Evolutionary conservation across 345 rosid species (phyloP), one percentile per base, ranked within the genome.

Genomic region (Passiflora organensis): DNA sequence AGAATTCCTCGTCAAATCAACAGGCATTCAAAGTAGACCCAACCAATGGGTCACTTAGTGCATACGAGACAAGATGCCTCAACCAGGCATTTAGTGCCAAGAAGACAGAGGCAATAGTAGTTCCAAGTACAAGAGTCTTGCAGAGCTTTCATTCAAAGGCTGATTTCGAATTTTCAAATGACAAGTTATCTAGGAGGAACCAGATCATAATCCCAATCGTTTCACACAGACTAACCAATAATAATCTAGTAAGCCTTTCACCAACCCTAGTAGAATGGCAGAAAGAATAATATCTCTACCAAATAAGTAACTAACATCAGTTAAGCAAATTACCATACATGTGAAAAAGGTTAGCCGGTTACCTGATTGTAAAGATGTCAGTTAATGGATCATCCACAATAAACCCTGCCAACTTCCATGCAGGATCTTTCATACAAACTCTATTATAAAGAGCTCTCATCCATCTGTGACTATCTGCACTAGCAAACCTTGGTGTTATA

Each of bases 371-470:
- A 56, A 63, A 69, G 51, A 83, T 70, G 68, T 93, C 96, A 59
- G 79, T 66, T 37, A 67, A 72, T 66, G 99, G 95, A 79, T 89
- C 99, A 72, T 93, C 99, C 60, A 82, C 89, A 22, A 93, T 76
- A 80, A 86, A 93, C 21, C 94, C 99, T 57, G 94, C 95, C 82
- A 86, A 80, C 73, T 80, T 89, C 96, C 96, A 84, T 12, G 78
- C 60, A 65, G 89, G 91, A 76, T 89, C 96, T 58, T 89, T 93
- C 18, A 82, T 68, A 42, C 60, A 76, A 69, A 93, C 90, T 72
- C 96, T 81, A 63, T 89, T 93, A 68, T 84, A 86, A 60, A 89
- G 80, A 42, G 94, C 91, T 66, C 95, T 82, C 95, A 89, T 88
- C 96, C 96, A 89, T 72, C 75, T 76, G 72, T 84, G 73, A 13